A percentile compares a stretch with the other conserved stretches of the same genome.
These are phyloP conservation scores for Candida maltosa DNA, from an alignment of 805 yeast species.

Conservation along the genomic window DNA sequence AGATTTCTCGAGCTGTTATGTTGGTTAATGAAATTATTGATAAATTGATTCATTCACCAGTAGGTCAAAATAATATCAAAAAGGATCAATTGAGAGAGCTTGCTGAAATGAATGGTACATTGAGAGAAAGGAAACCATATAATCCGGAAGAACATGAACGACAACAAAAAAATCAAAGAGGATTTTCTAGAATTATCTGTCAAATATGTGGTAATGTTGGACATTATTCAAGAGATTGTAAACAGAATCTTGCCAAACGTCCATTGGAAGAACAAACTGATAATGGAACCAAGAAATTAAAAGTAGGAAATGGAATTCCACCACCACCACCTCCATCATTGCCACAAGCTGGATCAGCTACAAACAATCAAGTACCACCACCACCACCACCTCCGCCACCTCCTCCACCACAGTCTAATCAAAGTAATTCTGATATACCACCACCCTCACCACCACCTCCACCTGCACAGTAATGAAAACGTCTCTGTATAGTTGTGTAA, in stretches of 20 bases:
- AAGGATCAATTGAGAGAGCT: conserved; percentile 87
- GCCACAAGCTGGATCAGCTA: conserved; percentile 13
- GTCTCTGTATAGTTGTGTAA: no score
- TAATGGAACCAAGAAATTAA: no score
- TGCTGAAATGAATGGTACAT: conserved; percentile 92
- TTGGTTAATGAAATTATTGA: conserved; percentile 74
- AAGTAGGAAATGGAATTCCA: conserved; percentile 9
- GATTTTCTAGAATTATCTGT: conserved; percentile 61
- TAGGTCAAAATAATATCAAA: conserved; percentile 88
- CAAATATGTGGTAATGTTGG: conserved; percentile 78
- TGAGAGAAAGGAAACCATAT: conserved; percentile 72
- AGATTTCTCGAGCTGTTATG: conserved; percentile 69
- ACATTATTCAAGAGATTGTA: conserved; percentile 87
- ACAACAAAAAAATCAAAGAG: conserved; percentile 27
- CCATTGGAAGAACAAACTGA: conserved; percentile 3
- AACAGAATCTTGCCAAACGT: conserved; percentile 31
- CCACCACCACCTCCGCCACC: conserved; percentile 12
- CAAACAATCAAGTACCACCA: conserved; percentile 5
- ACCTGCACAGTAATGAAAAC: no score
- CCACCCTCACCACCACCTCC: conserved; percentile 22
- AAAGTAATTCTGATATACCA: conserved; percentile 11
- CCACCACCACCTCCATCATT: conserved; percentile 12
- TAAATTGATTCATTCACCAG: conserved; percentile 84
- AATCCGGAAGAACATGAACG: conserved; percentile 32
- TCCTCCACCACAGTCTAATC: conserved; percentile 19